A percentile compares a stretch with the other conserved stretches of the same genome.
Evolutionary conservation across 2,329 filamentous ascomycete genomes (phyloP).

Genomic region (Beauveria asiatica): DNA sequence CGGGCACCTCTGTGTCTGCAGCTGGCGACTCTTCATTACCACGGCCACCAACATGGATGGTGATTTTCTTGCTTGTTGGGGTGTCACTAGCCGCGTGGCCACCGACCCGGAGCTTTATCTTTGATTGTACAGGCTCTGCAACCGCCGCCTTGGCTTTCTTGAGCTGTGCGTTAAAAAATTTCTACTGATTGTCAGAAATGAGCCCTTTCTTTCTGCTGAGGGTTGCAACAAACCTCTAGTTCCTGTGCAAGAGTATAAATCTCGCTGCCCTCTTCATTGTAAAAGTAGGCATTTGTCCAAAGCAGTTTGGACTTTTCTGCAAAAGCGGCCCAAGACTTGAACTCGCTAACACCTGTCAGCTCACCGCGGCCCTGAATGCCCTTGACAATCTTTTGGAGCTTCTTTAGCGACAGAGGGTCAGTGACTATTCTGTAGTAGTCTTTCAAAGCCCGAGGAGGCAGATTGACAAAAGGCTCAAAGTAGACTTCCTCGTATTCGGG

Average conservation of each 20-base stretch:
- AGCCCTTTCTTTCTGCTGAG: too few species aligned
- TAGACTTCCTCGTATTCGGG: slow-evolving; percentile 62
- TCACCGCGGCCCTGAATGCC: slow-evolving; percentile 62
- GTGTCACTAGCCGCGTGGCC: slow-evolving; percentile 38
- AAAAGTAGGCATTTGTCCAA: slow-evolving; percentile 81
- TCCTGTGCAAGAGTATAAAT: slow-evolving; percentile 71
- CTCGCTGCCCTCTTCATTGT: slow-evolving; percentile 86
- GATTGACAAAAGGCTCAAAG: slow-evolving; percentile 65
- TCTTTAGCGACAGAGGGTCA: slow-evolving; percentile 70
- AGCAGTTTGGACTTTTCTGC: slow-evolving; percentile 72
- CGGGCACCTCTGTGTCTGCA: slow-evolving; percentile 28
- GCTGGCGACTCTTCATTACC: slow-evolving; percentile 45
- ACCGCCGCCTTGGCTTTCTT: slow-evolving; percentile 65
- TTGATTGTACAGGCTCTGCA: slow-evolving; percentile 62
- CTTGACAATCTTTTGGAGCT: slow-evolving; percentile 67
- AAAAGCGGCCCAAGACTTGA: slow-evolving; percentile 75
- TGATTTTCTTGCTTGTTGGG: slow-evolving; percentile 53
- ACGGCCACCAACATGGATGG: slow-evolving; percentile 58
- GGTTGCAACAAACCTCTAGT: slow-evolving; percentile 54
- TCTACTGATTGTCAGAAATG: slow-evolving; percentile 35
- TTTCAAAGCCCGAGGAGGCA: slow-evolving; percentile 65
- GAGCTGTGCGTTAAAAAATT: slow-evolving; percentile 59
- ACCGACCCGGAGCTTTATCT: slow-evolving; percentile 72
- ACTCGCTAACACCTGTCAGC: slow-evolving; percentile 55
- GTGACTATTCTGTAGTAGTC: slow-evolving; percentile 84